These are phyloP conservation scores for Colletotrichum endophyticum DNA, from an alignment of 2,329 filamentous ascomycete species.

Conservation along the genomic window DNA sequence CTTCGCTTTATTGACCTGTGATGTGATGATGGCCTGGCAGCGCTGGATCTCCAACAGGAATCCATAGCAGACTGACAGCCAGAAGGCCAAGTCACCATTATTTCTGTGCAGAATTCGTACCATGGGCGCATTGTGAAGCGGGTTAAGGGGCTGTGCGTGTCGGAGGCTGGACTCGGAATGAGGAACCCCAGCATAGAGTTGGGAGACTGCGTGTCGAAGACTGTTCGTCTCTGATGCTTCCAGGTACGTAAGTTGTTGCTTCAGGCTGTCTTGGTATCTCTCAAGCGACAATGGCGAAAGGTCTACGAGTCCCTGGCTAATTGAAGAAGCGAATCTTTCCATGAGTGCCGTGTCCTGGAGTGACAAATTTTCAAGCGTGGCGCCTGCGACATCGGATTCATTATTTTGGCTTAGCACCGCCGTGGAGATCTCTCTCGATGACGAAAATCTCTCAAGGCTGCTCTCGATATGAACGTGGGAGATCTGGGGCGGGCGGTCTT, in stretches of 20 bases:
- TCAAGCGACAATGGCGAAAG: neutral
- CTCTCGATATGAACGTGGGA: constrained; percentile 54
- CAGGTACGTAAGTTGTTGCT: constrained; percentile 26
- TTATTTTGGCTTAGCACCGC: constrained; percentile 24
- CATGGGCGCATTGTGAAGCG: constrained; percentile 62
- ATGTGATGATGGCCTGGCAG: constrained; percentile 45
- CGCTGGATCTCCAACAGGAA: constrained; percentile 48
- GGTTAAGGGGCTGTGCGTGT: constrained; percentile 59
- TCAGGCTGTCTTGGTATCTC: constrained; percentile 4
- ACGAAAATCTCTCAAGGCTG: constrained; percentile 50
- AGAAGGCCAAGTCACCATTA: constrained; percentile 39
- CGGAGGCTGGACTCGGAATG: constrained; percentile 32
- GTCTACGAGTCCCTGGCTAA: neutral
- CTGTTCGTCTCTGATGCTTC: constrained; percentile 33
- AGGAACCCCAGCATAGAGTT: constrained; percentile 38
- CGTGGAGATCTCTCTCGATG: constrained; percentile 36
- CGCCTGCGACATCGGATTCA: constrained; percentile 29
- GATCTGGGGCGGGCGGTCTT: constrained; percentile 35
- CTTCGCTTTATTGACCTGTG: constrained; percentile 45
- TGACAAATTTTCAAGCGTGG: constrained; percentile 53
- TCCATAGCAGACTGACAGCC: constrained; percentile 60
- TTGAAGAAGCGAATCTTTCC: constrained; percentile 25
- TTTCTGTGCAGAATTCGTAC: constrained; percentile 45
- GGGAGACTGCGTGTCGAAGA: constrained; percentile 37
- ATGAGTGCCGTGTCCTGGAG: constrained; percentile 49